Percentiles rank a stretch among this genome's conserved stretches.
Conservation (phyloP, 2,329 filamentous ascomycete species). For the Emericellopsis atlantica region DNA sequence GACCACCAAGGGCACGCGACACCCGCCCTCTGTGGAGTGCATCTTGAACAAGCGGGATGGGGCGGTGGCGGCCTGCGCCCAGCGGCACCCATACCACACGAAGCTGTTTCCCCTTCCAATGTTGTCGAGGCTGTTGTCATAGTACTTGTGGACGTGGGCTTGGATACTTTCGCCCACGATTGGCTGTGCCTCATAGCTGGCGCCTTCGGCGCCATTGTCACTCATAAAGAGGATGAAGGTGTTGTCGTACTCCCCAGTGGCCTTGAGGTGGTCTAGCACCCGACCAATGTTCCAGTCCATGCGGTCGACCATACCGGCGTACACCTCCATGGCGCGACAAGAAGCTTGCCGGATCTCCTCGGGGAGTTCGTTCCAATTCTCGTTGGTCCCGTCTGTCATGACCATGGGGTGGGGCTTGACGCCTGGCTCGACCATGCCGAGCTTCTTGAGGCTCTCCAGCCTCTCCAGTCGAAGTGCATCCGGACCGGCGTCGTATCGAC, state of each 20-base stretch:
- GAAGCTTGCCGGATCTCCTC: slow-evolving; percentile 15
- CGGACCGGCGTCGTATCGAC: slow-evolving; percentile 34
- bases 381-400: slow-evolving; percentile 16
- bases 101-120: slow-evolving; percentile 42
- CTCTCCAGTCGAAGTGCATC: slow-evolving; percentile 29
- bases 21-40: slow-evolving; percentile 31
- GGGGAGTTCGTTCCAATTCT: slow-evolving; percentile 31
- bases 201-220: slow-evolving; percentile 50
- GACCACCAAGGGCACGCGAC: slow-evolving; percentile 24
- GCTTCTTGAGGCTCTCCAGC: slow-evolving; percentile 27
- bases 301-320: slow-evolving; percentile 50
- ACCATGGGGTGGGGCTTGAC: slow-evolving; percentile 13
- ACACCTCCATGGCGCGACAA: slow-evolving; percentile 23
- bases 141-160: slow-evolving; percentile 40
- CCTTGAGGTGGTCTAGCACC: slow-evolving; percentile 40
- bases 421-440: slow-evolving; percentile 20
- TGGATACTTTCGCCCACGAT: slow-evolving; percentile 36
- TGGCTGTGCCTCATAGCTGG: slow-evolving; percentile 36
- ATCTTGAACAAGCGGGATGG: slow-evolving; percentile 22
- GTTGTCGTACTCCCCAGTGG: slow-evolving; percentile 46
- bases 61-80: slow-evolving; percentile 30
- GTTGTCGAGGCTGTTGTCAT: slow-evolving; percentile 36
- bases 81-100: slow-evolving; percentile 47
- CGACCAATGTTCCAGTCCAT: slow-evolving; percentile 49
- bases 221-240: slow-evolving; percentile 52